Conservation (phyloP, 106 monocot species). For the Amphibolis antarctica region DNA sequence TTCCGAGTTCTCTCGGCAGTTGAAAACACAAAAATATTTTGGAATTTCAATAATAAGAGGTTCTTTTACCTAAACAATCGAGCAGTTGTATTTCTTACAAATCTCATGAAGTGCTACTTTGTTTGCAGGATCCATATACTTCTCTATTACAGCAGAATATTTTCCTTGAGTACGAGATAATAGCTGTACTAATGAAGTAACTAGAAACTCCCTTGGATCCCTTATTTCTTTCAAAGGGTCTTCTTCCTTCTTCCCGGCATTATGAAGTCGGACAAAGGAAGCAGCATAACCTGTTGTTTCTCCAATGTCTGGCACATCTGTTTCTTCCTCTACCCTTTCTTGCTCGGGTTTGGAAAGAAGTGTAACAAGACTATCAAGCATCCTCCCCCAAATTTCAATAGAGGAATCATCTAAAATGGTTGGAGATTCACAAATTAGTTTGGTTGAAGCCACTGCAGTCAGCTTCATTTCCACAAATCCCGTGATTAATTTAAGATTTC, state of each 20-base stretch:
- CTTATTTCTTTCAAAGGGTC: slow-evolving; percentile 75
- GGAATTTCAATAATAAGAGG: background rate
- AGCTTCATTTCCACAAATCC: slow-evolving; percentile 73
- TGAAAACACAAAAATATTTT: no score
- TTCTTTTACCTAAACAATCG: slow-evolving; percentile 39
- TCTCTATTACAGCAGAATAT: slow-evolving; percentile 51
- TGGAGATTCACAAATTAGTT: slow-evolving; percentile 75
- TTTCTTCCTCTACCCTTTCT: slow-evolving; percentile 36
- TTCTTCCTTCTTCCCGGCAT: slow-evolving; percentile 85
- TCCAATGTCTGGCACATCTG: slow-evolving; percentile 41
- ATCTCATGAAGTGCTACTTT: slow-evolving; percentile 50
- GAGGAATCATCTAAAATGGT: slow-evolving; percentile 47
- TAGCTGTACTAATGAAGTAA: slow-evolving; percentile 55
- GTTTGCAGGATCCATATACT: slow-evolving; percentile 54
- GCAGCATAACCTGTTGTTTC: slow-evolving; percentile 54
- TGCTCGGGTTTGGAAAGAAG: slow-evolving; percentile 54
- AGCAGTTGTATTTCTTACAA: slow-evolving; percentile 53
- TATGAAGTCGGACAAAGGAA: slow-evolving; percentile 71
- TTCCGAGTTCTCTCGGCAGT: no score
- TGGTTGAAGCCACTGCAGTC: slow-evolving; percentile 74
- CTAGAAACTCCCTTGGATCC: slow-evolving; percentile 73
- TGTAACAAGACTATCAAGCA: slow-evolving; percentile 62
- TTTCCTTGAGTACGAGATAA: slow-evolving; percentile 58
- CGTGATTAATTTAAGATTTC: slow-evolving; percentile 60
- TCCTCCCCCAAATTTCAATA: slow-evolving; percentile 56